Evolutionary conservation across 495 filamentous ascomycete species (phyloP).

Genomic region (Lepraria neglecta): DNA sequence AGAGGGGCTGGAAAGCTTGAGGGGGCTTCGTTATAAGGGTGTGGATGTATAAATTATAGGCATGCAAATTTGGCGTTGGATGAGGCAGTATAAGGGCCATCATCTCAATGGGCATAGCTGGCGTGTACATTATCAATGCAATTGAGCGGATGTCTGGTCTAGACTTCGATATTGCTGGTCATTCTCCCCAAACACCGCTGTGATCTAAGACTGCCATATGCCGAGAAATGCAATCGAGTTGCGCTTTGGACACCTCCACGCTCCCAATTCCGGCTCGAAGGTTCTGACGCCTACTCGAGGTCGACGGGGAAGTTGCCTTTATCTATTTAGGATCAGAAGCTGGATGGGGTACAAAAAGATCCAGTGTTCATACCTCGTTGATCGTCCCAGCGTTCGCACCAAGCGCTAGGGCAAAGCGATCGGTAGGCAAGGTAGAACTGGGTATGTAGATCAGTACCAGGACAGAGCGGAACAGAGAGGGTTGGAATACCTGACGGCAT

Average conservation of each 20-base stretch:
- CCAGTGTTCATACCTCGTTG: slow-evolving; percentile 69
- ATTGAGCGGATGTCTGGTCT: background rate
- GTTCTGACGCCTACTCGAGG: slow-evolving; percentile 33
- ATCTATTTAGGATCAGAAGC: slow-evolving; percentile 45
- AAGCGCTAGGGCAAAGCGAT: slow-evolving; percentile 91
- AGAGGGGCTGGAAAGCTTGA: slow-evolving; percentile 31
- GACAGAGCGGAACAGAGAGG: background rate
- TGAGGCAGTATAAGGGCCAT: background rate
- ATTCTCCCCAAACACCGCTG: background rate
- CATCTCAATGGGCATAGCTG: background rate
- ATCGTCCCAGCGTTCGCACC: slow-evolving; percentile 93
- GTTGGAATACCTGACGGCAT: slow-evolving; percentile 75
- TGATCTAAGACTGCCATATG: background rate
- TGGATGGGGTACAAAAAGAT: background rate
- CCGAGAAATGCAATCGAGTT: background rate
- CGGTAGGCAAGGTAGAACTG: slow-evolving; percentile 95
- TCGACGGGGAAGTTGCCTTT: slow-evolving; percentile 80
- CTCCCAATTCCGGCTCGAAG: background rate
- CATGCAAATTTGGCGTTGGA: background rate
- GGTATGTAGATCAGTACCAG: slow-evolving; percentile 5
- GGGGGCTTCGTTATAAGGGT: background rate
- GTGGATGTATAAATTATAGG: background rate
- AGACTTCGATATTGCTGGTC: background rate
- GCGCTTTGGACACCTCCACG: background rate
- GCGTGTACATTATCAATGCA: background rate